Percentiles rank a stretch among this genome's conserved stretches.
phyloP scores from a whole-genome alignment of 164 flowering plant genomes.

The Echeveria elegans region DNA sequence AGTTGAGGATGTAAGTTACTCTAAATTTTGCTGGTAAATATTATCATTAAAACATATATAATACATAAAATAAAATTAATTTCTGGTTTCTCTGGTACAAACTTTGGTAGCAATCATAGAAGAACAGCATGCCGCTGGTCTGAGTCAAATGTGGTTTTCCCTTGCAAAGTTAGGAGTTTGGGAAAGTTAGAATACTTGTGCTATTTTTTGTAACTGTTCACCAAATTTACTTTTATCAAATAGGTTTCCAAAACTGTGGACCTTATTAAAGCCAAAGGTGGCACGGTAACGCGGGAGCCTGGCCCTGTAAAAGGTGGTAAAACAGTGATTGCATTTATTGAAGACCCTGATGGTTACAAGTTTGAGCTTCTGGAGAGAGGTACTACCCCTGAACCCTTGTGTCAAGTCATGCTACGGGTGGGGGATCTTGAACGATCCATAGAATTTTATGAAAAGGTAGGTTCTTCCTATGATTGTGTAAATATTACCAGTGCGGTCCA shows the following conservation, averaged over 20 bases:
- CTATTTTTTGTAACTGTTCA: not conserved
- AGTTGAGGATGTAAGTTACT: constrained; percentile 87
- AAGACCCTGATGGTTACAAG: constrained; percentile 98
- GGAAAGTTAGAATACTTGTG: not conserved
- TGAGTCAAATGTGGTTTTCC: not conserved
- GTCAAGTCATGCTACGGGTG: constrained; percentile 98
- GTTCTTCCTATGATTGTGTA: not conserved
- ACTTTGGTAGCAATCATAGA: not conserved
- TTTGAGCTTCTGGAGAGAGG: constrained; percentile 96
- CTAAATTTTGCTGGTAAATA: not conserved
- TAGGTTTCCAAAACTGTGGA: constrained; percentile 88
- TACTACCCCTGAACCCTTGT: constrained; percentile 92
- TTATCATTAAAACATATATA: not conserved
- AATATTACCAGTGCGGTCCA: not conserved
- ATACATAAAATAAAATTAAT: not conserved
- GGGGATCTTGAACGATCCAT: constrained; percentile 94
- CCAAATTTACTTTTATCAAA: not conserved
- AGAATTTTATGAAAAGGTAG: constrained; percentile 82
- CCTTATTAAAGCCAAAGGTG: constrained; percentile 94
- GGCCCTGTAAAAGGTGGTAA: constrained; percentile 97
- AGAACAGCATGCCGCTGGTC: not conserved
- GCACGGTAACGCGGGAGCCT: constrained; percentile 88
- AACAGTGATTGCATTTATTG: constrained; percentile 85
- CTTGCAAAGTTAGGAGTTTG: not conserved
- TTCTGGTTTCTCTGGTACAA: not conserved